Evolutionary conservation across 2,329 filamentous ascomycete genomes (phyloP).

Genomic region (Fusarium sp.): DNA sequence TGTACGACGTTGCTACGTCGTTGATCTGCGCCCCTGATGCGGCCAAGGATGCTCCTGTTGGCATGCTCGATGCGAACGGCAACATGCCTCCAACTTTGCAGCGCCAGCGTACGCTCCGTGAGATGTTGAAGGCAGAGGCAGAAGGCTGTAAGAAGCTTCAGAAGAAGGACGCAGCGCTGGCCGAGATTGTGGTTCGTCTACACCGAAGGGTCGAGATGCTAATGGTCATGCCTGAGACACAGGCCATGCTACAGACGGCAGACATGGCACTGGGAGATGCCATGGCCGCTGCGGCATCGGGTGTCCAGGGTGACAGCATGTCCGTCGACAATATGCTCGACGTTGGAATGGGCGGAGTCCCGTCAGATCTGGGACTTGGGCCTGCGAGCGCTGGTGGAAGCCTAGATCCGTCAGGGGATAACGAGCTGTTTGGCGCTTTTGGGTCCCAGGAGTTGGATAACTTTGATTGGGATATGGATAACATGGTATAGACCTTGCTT

Average conservation of each 20-base stretch:
- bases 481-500: conserved; percentile 8
- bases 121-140: conserved; percentile 68
- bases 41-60: conserved; percentile 55
- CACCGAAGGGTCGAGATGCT: conserved; percentile 75
- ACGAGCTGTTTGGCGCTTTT: conserved; percentile 54
- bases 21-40: conserved; percentile 76
- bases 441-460: conserved; percentile 55
- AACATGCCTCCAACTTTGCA: conserved; percentile 54
- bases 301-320: conserved; percentile 55
- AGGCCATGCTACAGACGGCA: conserved; percentile 56
- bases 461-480: conserved; percentile 28
- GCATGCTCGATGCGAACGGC: conserved; percentile 50
- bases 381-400: conserved; percentile 50
- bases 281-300: conserved; percentile 58
- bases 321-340: conserved; percentile 59
- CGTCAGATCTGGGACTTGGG: conserved; percentile 54
- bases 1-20: conserved; percentile 76
- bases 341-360: conserved; percentile 54
- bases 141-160: conserved; percentile 69
- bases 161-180: conserved; percentile 66
- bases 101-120: conserved; percentile 67
- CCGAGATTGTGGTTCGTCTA: conserved; percentile 72
- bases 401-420: conserved; percentile 50
- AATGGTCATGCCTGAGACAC: conserved; percentile 59
- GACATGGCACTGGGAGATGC: conserved; percentile 58